Conservation (phyloP, 768 basidiomycete genomes). For the Mycena galopus region DNA sequence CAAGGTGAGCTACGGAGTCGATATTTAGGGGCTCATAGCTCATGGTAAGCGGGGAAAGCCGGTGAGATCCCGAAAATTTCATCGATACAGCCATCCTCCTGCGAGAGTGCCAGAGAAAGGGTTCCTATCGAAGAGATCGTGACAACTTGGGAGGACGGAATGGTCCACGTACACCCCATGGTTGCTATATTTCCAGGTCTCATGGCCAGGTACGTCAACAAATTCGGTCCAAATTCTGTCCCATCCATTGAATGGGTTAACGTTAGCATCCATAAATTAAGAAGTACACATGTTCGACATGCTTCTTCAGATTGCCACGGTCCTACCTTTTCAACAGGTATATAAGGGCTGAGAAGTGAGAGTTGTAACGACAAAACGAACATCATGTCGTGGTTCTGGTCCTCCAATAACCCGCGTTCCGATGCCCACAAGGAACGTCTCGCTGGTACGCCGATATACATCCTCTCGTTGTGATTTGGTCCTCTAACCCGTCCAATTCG, state of each 20-base stretch:
- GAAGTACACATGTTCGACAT: not conserved
- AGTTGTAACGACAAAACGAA: conserved; percentile 1
- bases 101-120: not conserved
- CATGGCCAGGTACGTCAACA: conserved; percentile 8
- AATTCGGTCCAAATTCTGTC: not conserved
- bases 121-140: conserved; percentile 2
- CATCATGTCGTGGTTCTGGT: conserved; percentile 5
- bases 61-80: not conserved
- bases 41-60: not conserved
- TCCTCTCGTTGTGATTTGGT: not conserved
- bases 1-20: not conserved
- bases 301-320: not conserved
- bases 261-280: not conserved
- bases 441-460: not conserved
- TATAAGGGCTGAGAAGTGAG: not conserved
- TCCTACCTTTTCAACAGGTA: not conserved
- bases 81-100: not conserved
- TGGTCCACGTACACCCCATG: no score
- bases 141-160: no score
- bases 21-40: not conserved
- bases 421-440: not conserved
- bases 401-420: not conserved
- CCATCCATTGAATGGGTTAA: not conserved
- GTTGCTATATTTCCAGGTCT: not conserved
- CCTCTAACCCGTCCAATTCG: not conserved